These are phyloP conservation scores for Hordeum marinum DNA, from an alignment of 176 grass and related monocot species.

Conservation along the genomic window DNA sequence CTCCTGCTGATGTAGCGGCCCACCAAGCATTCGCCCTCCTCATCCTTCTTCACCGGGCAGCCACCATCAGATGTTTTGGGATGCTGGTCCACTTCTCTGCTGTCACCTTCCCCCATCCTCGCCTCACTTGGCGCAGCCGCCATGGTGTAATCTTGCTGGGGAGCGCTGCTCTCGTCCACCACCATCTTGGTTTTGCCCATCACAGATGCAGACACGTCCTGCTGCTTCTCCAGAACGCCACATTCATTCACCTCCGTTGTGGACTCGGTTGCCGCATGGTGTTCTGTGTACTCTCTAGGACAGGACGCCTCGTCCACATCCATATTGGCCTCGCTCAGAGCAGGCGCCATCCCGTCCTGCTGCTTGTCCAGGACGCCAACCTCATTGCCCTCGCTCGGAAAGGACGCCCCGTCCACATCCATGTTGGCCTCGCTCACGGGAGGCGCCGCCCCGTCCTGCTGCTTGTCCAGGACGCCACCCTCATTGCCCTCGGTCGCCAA, in stretches of 20 bases:
- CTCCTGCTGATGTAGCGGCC: constrained; percentile 55
- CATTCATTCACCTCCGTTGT: neutral
- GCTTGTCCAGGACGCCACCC: neutral
- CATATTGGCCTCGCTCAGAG: neutral
- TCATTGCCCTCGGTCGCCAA: neutral
- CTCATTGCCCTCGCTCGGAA: neutral
- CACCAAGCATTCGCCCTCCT: constrained; percentile 30
- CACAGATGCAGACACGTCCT: neutral
- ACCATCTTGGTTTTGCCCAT: neutral
- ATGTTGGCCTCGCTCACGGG: neutral
- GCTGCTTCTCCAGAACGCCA: neutral
- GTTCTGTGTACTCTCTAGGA: neutral
- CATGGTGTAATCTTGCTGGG: neutral
- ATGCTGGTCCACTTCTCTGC: constrained; percentile 1
- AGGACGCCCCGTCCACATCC: neutral
- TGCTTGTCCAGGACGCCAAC: neutral
- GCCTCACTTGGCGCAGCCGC: neutral
- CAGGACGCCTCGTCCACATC: neutral
- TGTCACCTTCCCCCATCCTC: neutral
- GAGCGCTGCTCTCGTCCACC: neutral
- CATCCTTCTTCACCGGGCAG: constrained; percentile 9
- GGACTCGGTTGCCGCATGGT: neutral
- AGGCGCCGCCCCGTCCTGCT: neutral
- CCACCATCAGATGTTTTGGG: neutral
- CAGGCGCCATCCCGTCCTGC: neutral